A percentile compares a stretch with the other conserved stretches of the same genome.
Conservation (phyloP, 192 early-diverging fungal genomes). For the Rhizophagus sp. region DNA sequence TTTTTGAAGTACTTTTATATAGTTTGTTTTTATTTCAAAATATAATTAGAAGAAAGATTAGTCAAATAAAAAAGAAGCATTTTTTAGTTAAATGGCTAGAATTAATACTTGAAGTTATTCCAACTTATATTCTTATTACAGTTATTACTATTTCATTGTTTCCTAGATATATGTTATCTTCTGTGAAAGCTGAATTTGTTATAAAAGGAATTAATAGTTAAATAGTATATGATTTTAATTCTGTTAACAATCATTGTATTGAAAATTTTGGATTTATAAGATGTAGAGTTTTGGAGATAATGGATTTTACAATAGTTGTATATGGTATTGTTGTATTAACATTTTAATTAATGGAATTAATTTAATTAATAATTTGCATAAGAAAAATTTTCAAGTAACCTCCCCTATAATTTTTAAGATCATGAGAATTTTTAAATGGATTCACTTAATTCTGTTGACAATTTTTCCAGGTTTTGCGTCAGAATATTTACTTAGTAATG, state of each 20-base stretch:
- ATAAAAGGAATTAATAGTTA: not conserved
- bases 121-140: too few relatives aligned
- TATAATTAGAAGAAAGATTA: too few relatives aligned
- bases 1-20: too few relatives aligned
- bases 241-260: not conserved
- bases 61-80: too few relatives aligned
- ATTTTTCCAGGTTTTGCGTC: not conserved
- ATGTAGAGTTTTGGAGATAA: not conserved
- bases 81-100: too few relatives aligned
- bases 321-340: not conserved
- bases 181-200: too few relatives aligned
- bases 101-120: too few relatives aligned
- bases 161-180: too few relatives aligned
- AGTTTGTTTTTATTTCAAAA: too few relatives aligned
- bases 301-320: not conserved
- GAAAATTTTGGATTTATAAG: not conserved
- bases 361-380: not conserved
- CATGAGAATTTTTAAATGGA: not conserved
- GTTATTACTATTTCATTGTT: too few relatives aligned
- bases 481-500: constrained; percentile 1
- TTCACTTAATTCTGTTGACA: not conserved
- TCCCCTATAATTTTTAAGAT: not conserved
- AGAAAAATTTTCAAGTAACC: too few relatives aligned
- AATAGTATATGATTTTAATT: not conserved
- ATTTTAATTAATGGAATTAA: not conserved